A percentile compares a stretch with the other conserved stretches of the same genome.
Evolutionary conservation across 352 stramenopile genomes (phyloP).

Genomic region (Globisporangium cystogenes): DNA sequence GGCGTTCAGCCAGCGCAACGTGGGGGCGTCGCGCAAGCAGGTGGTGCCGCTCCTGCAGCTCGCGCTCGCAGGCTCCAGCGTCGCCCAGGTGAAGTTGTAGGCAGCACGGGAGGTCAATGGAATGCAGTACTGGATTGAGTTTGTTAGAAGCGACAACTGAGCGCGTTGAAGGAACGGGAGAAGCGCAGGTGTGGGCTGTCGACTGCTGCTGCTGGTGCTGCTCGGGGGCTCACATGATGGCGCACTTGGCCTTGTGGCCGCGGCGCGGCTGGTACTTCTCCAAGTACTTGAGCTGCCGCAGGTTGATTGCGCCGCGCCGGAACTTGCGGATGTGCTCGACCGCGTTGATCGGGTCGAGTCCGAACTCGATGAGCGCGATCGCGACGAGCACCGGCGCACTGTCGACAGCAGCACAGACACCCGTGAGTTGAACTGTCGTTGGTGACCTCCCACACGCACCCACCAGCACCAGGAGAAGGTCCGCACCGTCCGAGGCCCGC

Average conservation of each 20-base stretch:
- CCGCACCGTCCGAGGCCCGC: slow-evolving; percentile 92
- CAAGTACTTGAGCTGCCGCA: slow-evolving; percentile 97
- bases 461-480: background rate
- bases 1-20: slow-evolving; percentile 60
- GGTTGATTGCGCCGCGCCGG: slow-evolving; percentile 96
- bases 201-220: no score
- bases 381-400: slow-evolving; percentile 96
- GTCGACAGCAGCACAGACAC: no score
- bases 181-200: no score
- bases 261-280: slow-evolving; percentile 91
- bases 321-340: slow-evolving; percentile 96
- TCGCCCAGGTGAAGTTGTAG: background rate
- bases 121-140: background rate
- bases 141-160: background rate
- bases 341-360: slow-evolving; percentile 94
- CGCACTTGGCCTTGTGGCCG: slow-evolving; percentile 72
- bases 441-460: no score
- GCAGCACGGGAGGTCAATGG: background rate
- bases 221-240: slow-evolving; percentile 75
- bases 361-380: slow-evolving; percentile 97
- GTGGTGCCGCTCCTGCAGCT: slow-evolving; percentile 62
- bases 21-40: slow-evolving; percentile 64
- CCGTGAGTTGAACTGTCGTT: no score
- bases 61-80: slow-evolving; percentile 19
- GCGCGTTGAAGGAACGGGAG: no score